Conservation (phyloP, 2,329 filamentous ascomycete genomes). For the Zasmidium cellare region DNA sequence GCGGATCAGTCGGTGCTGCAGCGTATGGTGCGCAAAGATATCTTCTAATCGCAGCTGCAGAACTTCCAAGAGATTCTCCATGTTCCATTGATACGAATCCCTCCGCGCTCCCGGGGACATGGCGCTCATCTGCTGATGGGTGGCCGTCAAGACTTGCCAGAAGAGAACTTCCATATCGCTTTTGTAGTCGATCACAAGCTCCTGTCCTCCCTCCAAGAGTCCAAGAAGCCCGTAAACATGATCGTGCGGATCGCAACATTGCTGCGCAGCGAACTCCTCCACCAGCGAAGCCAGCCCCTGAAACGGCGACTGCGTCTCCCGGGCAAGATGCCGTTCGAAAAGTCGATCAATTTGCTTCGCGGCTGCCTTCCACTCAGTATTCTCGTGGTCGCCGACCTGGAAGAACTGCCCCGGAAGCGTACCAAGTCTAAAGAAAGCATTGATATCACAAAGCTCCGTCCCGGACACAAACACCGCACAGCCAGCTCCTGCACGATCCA, state of each 20-base stretch:
- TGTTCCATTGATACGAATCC: background rate
- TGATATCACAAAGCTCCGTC: background rate
- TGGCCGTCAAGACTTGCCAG: background rate
- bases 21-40: background rate
- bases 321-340: background rate
- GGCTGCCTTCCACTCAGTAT: background rate
- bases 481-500: background rate
- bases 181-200: background rate
- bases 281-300: background rate
- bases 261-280: background rate
- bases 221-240: background rate
- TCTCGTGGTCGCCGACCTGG: background rate
- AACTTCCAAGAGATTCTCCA: background rate
- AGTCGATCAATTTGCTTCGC: background rate
- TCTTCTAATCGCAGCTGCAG: background rate
- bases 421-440: background rate
- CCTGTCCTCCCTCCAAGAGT: background rate
- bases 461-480: background rate
- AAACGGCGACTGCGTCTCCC: background rate
- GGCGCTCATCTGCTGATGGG: background rate
- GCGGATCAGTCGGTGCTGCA: background rate
- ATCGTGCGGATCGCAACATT: background rate
- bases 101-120: background rate
- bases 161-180: background rate
- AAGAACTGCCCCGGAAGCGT: background rate